Base-by-base conservation (phyloP, 352 stramenopile genomes). In the Peronospora tabacina region DNA sequence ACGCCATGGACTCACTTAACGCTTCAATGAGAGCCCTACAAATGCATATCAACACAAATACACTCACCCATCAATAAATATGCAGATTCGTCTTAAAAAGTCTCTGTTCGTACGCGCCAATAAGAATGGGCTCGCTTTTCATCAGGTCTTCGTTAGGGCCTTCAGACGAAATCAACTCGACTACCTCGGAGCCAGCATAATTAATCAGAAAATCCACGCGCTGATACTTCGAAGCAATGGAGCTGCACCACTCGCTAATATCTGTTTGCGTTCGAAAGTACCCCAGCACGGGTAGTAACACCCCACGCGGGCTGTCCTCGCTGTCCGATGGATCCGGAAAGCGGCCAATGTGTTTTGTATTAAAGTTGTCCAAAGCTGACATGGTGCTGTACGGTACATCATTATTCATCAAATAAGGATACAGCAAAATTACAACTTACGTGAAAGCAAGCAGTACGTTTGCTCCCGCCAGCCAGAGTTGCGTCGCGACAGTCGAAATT, bases 181-280 rank as follows among this genome's bases (percentile, higher is more conserved):
- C 38, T 6, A 65, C 40, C 8, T 59, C 60, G 7, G 69, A 45
- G 3, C 63, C 52, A 22, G 67, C 63, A 51, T 74, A 85, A 56
- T 85, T 88, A 45, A 88, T 72, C 19, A 88, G 51, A 32, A 63
- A 81, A 58, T 88, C 66, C n/a, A 86, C 72, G 4, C 70, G 70
- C 30, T 68, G 61, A 52, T 81, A 86, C 40, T 85, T 82, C 11
- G 57, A 49, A 2, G 64, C 66, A 44, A 86, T 74, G 0, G 72
- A 74, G 11, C 54, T 50, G 40, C 67, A 81, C 75, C 74, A 88
- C 34, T 80, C 70, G 7, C 69, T 68, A 15, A 85, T 76, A 43
- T 84, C 60, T 38, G 58, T 53, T 24, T 61, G 55, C 11, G 69
- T 78, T 19, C 68, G 53, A 35, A 85, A 76, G 0, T 64, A 68